A percentile compares a stretch with the other conserved stretches of the same genome.
Evolutionary conservation across 1,284 basidiomycete genomes (phyloP).

Genomic region (Cutaneotrichosporon daszewskae): DNA sequence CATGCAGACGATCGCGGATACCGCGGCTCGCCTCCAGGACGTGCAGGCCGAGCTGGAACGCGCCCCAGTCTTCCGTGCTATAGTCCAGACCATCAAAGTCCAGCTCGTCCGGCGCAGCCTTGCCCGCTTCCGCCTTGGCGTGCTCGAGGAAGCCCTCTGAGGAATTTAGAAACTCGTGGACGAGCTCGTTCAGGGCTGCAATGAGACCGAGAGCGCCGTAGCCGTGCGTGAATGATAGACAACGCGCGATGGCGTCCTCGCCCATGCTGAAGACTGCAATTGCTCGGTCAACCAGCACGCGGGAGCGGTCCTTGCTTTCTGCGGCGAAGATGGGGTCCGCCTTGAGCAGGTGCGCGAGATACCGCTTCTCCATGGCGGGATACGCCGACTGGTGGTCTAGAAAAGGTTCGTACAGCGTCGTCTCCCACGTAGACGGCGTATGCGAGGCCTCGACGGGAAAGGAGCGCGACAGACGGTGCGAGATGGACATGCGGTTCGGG

Average conservation of each 20-base stretch:
- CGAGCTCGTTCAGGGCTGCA: constrained; percentile 63
- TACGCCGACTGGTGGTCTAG: constrained; percentile 82
- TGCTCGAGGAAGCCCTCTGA: constrained; percentile 47
- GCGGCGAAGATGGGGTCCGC: constrained; percentile 48
- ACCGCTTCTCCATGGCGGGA: constrained; percentile 63
- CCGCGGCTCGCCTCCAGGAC: constrained; percentile 69
- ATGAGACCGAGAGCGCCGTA: constrained; percentile 71
- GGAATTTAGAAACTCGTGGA: constrained; percentile 63
- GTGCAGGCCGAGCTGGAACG: constrained; percentile 75
- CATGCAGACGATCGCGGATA: constrained; percentile 59
- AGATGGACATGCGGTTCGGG: constrained; percentile 18
- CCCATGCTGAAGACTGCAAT: constrained; percentile 67
- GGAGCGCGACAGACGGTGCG: constrained; percentile 33
- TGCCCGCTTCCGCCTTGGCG: neutral
- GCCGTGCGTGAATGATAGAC: constrained; percentile 75
- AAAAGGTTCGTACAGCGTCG: constrained; percentile 84
- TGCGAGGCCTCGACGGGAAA: constrained; percentile 12
- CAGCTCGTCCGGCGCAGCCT: constrained; percentile 24
- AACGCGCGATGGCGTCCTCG: constrained; percentile 70
- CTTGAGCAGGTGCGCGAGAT: constrained; percentile 58
- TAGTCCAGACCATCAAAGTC: constrained; percentile 58
- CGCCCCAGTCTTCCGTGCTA: constrained; percentile 74
- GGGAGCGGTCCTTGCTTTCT: constrained; percentile 57
- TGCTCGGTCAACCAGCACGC: constrained; percentile 63
- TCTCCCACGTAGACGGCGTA: constrained; percentile 60